Conservation (phyloP, 495 filamentous ascomycete species). For the Xylaria telfairii region DNA sequence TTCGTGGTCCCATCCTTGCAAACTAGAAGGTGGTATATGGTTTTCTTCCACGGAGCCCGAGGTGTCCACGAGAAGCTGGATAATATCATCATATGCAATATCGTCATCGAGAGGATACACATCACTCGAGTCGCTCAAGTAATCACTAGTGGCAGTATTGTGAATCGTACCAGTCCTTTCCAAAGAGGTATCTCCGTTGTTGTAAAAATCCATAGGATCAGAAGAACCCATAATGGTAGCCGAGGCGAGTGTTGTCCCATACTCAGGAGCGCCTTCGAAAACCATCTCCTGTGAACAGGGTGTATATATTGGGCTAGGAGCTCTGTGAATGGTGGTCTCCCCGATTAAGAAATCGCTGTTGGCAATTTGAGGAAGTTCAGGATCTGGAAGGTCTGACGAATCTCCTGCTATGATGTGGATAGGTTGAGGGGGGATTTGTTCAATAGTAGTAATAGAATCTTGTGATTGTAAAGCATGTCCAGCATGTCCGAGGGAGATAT, state of each 20-base stretch:
- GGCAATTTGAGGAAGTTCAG: not conserved
- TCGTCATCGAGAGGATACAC: slow-evolving; percentile 35
- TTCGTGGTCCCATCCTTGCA: slow-evolving; percentile 36
- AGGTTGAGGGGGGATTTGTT: slow-evolving; percentile 5
- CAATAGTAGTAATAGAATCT: not conserved
- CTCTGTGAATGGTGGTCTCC: not conserved
- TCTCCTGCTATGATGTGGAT: not conserved
- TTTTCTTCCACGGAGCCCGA: slow-evolving; percentile 26
- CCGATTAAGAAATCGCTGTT: not conserved
- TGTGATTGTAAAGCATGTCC: not conserved
- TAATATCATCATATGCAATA: slow-evolving; percentile 23
- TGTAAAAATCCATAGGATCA: not conserved
- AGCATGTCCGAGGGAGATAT: not conserved
- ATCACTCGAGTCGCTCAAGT: not conserved
- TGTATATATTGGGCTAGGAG: not conserved
- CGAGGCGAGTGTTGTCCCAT: not conserved
- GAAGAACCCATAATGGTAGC: not conserved
- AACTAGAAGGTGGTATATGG: slow-evolving; percentile 39
- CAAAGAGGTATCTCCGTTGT: not conserved
- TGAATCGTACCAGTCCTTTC: not conserved
- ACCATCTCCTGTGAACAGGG: not conserved
- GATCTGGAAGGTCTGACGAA: not conserved
- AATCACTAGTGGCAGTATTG: not conserved
- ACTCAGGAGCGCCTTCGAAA: not conserved
- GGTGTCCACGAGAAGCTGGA: slow-evolving; percentile 23